Evolutionary conservation across 441 rosid species (phyloP).

Genomic region (Corymbia citriodora): DNA sequence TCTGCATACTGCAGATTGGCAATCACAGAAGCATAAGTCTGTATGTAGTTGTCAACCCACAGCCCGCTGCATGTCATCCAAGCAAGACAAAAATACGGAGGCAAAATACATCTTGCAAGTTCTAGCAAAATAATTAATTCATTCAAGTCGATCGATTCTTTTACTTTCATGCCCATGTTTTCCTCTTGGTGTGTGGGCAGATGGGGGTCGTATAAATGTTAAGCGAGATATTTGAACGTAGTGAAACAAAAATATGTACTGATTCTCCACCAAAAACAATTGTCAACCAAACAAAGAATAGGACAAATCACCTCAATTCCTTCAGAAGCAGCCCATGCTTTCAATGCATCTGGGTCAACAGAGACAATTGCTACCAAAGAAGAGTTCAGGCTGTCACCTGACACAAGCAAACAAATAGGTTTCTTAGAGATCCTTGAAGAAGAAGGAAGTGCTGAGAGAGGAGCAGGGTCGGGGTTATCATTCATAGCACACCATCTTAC

Average conservation of each 20-base stretch:
- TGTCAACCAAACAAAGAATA: neutral
- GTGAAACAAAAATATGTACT: neutral
- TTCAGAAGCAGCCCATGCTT: constrained; percentile 82
- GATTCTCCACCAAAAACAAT: neutral
- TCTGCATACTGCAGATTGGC: constrained; percentile 41
- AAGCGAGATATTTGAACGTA: neutral
- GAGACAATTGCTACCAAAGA: constrained; percentile 80
- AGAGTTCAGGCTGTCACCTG: constrained; percentile 96
- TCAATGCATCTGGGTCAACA: constrained; percentile 71
- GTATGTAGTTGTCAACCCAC: neutral
- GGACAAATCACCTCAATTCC: constrained; percentile 60
- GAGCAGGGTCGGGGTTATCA: neutral
- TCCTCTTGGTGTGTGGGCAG: neutral
- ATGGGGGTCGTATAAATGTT: neutral
- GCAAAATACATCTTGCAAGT: neutral
- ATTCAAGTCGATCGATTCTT: neutral
- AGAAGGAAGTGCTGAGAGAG: constrained; percentile 3
- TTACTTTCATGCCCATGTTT: neutral
- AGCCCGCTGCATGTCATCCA: neutral
- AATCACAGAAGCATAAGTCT: neutral
- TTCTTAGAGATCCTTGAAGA: neutral
- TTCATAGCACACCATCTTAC: constrained; percentile 56
- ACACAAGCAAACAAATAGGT: neutral
- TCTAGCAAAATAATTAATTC: neutral
- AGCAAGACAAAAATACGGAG: neutral